Percentiles rank a stretch among this genome's conserved stretches.
phyloP scores from a whole-genome alignment of 805 yeast species.

The Candida glaebosa region DNA sequence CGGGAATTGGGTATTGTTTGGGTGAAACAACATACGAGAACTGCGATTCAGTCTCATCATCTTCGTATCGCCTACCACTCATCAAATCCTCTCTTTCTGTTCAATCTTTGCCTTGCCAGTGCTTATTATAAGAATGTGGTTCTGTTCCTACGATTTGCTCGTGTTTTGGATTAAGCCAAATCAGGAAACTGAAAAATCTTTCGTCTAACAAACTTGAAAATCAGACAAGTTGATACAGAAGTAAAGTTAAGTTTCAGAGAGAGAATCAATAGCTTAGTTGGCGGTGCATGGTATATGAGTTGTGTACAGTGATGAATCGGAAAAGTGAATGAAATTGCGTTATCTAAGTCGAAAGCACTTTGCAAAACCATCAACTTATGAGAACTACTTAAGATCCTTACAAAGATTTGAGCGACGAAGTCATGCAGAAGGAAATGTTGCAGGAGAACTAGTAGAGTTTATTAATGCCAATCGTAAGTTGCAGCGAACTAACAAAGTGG shows the following conservation, averaged over 20 bases:
- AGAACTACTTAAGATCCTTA: constrained; percentile 20
- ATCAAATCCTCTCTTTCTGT: neutral
- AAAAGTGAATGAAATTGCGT: constrained; percentile 4
- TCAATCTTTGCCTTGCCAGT: neutral
- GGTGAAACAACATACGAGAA: neutral
- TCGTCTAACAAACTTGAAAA: neutral
- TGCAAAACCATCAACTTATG: constrained; percentile 22
- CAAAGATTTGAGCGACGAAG: constrained; percentile 3
- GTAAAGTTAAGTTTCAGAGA: neutral
- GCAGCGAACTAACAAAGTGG: constrained; percentile 9
- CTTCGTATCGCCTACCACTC: constrained; percentile 1
- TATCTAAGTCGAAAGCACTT: constrained; percentile 1
- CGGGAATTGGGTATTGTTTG: neutral
- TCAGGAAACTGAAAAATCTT: neutral
- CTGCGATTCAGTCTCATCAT: neutral
- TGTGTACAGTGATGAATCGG: neutral
- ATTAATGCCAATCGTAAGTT: constrained; percentile 21
- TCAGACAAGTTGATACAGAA: neutral
- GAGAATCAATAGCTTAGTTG: neutral
- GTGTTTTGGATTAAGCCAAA: neutral
- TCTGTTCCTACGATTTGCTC: neutral
- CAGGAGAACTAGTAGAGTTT: constrained; percentile 15
- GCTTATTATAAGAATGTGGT: neutral
- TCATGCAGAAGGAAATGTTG: neutral
- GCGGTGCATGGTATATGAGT: neutral